Percentiles rank a stretch among this genome's conserved stretches.
phyloP scores from a whole-genome alignment of 805 yeast species.

The Suhomyces pyralidae region DNA sequence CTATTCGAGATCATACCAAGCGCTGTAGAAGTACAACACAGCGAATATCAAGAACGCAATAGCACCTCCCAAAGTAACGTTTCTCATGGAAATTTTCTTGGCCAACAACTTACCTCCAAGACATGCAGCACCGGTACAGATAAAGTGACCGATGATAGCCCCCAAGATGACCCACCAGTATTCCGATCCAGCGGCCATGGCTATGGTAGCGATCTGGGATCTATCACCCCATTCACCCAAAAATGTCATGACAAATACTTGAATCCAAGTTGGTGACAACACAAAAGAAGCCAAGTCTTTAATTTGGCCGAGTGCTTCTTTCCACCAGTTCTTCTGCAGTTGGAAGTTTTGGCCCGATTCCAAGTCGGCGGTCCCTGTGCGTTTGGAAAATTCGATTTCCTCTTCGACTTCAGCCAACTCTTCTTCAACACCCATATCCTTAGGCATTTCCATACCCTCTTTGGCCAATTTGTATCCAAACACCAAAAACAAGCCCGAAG shows the following conservation, averaged over 20 bases:
- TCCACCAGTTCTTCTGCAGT: conserved; percentile 20
- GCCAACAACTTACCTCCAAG: conserved; percentile 91
- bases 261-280: conserved; percentile 88
- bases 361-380: conserved; percentile 50
- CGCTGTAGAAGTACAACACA: conserved; percentile 73
- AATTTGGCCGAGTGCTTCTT: conserved; percentile 37
- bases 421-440: conserved; percentile 84
- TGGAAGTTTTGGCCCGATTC: conserved; percentile 51
- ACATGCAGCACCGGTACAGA: conserved; percentile 90
- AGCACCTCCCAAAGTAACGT: conserved; percentile 89
- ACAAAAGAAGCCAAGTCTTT: conserved; percentile 57
- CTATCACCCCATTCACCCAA: conserved; percentile 99
- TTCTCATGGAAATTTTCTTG: conserved; percentile 83
- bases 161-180: conserved; percentile 88
- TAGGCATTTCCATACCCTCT: conserved; percentile 83
- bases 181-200: conserved; percentile 96
- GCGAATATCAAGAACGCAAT: conserved; percentile 82
- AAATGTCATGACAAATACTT: conserved; percentile 93
- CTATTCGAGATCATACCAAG: conserved; percentile 31
- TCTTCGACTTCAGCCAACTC: conserved; percentile 97
- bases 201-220: conserved; percentile 96
- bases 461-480: conserved; percentile 73
- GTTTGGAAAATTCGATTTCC: conserved; percentile 68
- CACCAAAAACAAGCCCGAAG: conserved; percentile 74
- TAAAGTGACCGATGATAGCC: conserved; percentile 82